phyloP scores from a whole-genome alignment of 371 early-diverging fungal species.

The Mortierella sp. region DNA sequence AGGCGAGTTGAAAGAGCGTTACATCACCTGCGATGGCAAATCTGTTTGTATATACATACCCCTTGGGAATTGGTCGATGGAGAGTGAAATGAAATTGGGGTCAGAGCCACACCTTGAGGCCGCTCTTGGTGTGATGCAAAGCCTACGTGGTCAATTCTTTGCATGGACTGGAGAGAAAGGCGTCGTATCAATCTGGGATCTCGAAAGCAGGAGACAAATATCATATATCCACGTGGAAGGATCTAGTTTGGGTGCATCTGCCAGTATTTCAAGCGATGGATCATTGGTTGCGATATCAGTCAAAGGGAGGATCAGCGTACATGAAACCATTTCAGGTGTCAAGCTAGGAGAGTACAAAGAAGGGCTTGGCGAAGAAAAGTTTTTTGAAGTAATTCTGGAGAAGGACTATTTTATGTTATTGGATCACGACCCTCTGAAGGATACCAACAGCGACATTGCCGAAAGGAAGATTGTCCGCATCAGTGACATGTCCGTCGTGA shows the following conservation, averaged over 20 bases:
- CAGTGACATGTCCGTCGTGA: neutral
- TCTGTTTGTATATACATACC: neutral
- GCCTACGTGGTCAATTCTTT: slow-evolving; percentile 9
- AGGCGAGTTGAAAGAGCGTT: neutral
- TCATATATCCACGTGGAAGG: neutral
- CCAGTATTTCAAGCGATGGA: slow-evolving; percentile 7
- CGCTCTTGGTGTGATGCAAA: neutral
- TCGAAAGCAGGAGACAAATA: neutral
- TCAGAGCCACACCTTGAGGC: neutral
- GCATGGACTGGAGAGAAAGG: slow-evolving; percentile 20
- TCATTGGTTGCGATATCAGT: slow-evolving; percentile 7
- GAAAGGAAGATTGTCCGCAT: neutral
- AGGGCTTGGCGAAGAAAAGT: slow-evolving; percentile 2
- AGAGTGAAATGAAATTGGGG: neutral
- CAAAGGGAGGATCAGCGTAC: slow-evolving; percentile 1
- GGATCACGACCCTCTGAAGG: neutral
- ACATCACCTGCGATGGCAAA: slow-evolving; percentile 10
- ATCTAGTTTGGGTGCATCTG: neutral
- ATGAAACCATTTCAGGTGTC: slow-evolving; percentile 13
- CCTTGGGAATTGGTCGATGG: neutral
- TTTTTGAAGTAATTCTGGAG: slow-evolving; percentile 4
- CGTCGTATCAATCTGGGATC: slow-evolving; percentile 11
- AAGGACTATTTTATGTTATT: slow-evolving; percentile 7
- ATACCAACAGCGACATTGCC: neutral
- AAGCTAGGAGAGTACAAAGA: slow-evolving; percentile 12